Evolutionary conservation across 2,329 filamentous ascomycete species (phyloP).

Genomic region (Fusarium newnesense): DNA sequence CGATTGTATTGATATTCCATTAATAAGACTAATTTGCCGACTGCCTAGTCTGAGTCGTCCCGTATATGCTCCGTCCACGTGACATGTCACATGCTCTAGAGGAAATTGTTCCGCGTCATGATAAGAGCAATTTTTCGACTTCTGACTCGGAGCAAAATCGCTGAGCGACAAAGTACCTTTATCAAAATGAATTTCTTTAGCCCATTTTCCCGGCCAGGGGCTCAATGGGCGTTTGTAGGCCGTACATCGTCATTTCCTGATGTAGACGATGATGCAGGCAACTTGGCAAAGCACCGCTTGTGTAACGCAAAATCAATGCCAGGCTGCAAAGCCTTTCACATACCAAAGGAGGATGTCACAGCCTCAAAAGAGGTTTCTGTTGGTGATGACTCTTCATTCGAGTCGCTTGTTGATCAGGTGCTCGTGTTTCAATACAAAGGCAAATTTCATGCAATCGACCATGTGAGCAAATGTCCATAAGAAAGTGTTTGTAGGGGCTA

Average conservation of each 20-base stretch:
- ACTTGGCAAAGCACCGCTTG: conserved; percentile 50
- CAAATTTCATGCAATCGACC: conserved; percentile 74
- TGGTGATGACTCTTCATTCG: conserved; percentile 47
- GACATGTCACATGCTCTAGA: background rate
- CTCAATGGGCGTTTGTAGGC: conserved; percentile 65
- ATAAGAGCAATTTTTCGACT: conserved; percentile 4
- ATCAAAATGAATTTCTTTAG: conserved; percentile 41
- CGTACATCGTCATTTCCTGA: conserved; percentile 65
- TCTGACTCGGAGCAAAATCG: background rate
- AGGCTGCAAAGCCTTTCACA: conserved; percentile 69
- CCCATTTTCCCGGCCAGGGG: conserved; percentile 14
- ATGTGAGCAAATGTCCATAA: conserved; percentile 60
- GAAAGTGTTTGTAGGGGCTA: background rate
- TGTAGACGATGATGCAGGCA: conserved; percentile 53
- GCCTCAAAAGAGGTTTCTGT: conserved; percentile 52
- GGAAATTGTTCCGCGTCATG: background rate
- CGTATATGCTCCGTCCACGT: background rate
- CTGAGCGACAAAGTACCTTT: background rate
- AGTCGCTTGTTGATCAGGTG: conserved; percentile 66
- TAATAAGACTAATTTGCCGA: background rate
- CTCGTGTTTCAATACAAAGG: conserved; percentile 72
- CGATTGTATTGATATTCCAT: background rate
- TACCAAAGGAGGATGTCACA: conserved; percentile 54
- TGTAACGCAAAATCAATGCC: conserved; percentile 55
- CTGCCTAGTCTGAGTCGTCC: background rate